Base-by-base conservation (phyloP, 495 filamentous ascomycete genomes). In the Trichoderma gamsii region DNA sequence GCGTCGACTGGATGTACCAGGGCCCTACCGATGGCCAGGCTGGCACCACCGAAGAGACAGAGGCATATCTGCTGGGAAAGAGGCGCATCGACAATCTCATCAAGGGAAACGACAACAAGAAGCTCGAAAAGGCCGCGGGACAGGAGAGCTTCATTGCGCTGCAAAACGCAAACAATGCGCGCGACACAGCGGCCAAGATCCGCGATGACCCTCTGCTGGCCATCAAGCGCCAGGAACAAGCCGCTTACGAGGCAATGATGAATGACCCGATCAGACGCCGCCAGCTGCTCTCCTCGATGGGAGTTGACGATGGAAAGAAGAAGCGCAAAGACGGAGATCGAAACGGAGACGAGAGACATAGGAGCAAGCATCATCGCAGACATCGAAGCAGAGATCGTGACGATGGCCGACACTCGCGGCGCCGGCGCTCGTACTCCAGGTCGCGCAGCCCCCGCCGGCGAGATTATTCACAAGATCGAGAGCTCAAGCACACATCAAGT, bases 1-100 rank as follows among this genome's bases (percentile, higher is more conserved):
- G 92, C 15, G 95, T 99, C 23, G 94, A 99, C 73, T 99, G 96
- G 91, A 97, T 99, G 92, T 99, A 99, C 78, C 82, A 87, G 71
- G 95, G 93, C 1, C 92, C 95, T 11, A 89, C 90, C 44, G 88
- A 86, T 71, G 92, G 90, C 32, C 88, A 89, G 71, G 85, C 83
- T 25, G 91, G 92, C 63, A 92, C 92, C 68, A 89, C 89, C 0
- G 93, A 97, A 75, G 96, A 98, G 77, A 92, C 90, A 85, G 95
- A 99, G 72, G 92, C 90, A 9, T 98, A 96, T 74, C 78, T 99
- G 8, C 83, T 99, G 18, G 95, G 95, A 15, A 98, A 97, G 79
- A 82, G 95, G 63, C 84, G 95, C 12, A 91, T 99, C 72, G 93
- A 97, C 79, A 84, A 90, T 6, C 77, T 98, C n/a, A 84, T 97